Base-by-base conservation (phyloP, 495 filamentous ascomycete species). In the Xanthoparmelia taractica region DNA sequence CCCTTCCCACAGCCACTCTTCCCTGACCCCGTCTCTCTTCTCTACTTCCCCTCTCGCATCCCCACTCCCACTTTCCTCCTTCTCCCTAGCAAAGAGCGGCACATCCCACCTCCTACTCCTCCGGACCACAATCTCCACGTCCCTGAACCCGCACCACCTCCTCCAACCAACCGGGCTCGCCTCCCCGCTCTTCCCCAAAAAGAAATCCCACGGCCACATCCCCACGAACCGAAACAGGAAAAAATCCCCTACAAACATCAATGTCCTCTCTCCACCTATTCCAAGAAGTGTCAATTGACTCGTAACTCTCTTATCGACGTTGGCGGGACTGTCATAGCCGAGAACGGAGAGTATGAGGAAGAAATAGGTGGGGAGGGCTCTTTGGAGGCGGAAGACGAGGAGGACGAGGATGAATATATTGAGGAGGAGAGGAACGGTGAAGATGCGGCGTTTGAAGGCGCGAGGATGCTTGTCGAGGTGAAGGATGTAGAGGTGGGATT, bases 181-280 rank as follows among this genome's bases (percentile, higher is more conserved):
- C 75, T 47, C 68, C 71, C n/a, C 73, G 7, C n/a, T 29, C 23
- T 59, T 61, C 20, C 83, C 79, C 55, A 83, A 59, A 59, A 86
- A 78, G 75, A 96, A 96, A 37, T 84, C 82, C 63, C 81, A 69
- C 1, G 90, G 91, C 91, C 91, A 95, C 55, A 85, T 78, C 67
- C 83, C 82, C 59, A 94, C 79, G 59, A 91, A 82, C 8, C 83
- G 73, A 52, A 83, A 74, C 17, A 94, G 80, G 63, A 87, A 48
- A 69, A 88, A 89, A 72, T 96, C 91, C 38, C 89, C 65, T 36
- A 85, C 65, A 67, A 96, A 84, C 25, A 79, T 83, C 55, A 78
- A 67, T 2, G 78, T 78, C 33, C 91, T 83, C 17, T 75, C 69
- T 18, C 78, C 64, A 12, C 88, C 72, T 58, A 85, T 74, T 25